phyloP scores from a whole-genome alignment of 2,329 filamentous ascomycete genomes.

The Parastagonospora avenae region DNA sequence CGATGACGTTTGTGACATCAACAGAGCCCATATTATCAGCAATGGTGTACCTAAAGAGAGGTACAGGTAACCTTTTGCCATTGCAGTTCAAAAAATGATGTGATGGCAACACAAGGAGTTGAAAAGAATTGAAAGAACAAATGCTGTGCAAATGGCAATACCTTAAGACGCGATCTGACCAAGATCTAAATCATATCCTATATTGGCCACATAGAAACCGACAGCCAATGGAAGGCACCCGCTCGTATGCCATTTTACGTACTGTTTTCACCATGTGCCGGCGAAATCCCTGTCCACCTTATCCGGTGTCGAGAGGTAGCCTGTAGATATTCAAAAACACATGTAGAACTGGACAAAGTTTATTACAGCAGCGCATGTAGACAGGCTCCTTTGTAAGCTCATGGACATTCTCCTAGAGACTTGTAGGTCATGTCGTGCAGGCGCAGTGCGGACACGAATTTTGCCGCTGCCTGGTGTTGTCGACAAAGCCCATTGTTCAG shows the following conservation, averaged over 20 bases:
- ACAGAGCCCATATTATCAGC: slow-evolving; percentile 17
- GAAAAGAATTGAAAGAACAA: not conserved
- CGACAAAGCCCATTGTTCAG: slow-evolving; percentile 21
- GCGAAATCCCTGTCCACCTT: too few relatives aligned
- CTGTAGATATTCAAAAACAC: too few relatives aligned
- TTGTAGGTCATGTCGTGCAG: too few relatives aligned
- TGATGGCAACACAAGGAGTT: not conserved
- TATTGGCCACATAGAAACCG: not conserved
- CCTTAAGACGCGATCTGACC: not conserved
- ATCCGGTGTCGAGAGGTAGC: too few relatives aligned
- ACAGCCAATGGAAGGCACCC: slow-evolving; percentile 10
- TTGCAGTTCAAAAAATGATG: not conserved
- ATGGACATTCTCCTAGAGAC: too few relatives aligned
- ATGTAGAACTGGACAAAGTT: too few relatives aligned
- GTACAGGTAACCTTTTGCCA: not conserved
- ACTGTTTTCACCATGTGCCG: slow-evolving; percentile 12
- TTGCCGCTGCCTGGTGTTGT: too few relatives aligned
- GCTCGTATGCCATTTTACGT: slow-evolving; percentile 26
- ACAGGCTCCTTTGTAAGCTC: too few relatives aligned
- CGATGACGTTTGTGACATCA: slow-evolving; percentile 14
- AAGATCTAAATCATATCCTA: not conserved
- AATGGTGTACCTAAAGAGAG: slow-evolving; percentile 11
- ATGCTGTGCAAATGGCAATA: not conserved
- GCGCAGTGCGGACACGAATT: too few relatives aligned
- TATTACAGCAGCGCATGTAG: too few relatives aligned